A percentile compares a stretch with the other conserved stretches of the same genome.
Evolutionary conservation across 768 basidiomycete species (phyloP).

Genomic region (Trametes cubensis): DNA sequence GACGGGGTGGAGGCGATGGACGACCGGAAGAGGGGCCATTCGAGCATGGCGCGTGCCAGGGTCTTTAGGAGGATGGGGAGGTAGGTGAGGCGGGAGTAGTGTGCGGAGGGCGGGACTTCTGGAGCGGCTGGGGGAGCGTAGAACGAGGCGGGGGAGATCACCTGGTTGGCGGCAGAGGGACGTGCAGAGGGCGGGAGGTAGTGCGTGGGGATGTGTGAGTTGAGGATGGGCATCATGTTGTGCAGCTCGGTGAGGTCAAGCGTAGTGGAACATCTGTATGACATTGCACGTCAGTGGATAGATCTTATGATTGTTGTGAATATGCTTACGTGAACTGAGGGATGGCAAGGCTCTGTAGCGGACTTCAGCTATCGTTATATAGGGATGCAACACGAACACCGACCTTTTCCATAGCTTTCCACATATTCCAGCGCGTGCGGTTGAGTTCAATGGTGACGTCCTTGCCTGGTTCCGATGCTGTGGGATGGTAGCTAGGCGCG

Average conservation of each 20-base stretch:
- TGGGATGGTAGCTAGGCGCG: slow-evolving; percentile 5
- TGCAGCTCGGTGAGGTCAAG: slow-evolving; percentile 76
- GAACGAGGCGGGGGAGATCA: slow-evolving; percentile 45
- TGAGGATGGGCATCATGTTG: slow-evolving; percentile 62
- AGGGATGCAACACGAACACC: slow-evolving; percentile 3
- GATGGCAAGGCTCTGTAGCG: slow-evolving; percentile 72
- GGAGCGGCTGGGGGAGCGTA: slow-evolving; percentile 44
- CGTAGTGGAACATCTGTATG: slow-evolving; percentile 65
- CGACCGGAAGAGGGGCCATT: slow-evolving; percentile 83
- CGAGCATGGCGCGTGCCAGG: slow-evolving; percentile 75
- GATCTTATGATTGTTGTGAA: neutral
- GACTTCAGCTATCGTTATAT: neutral
- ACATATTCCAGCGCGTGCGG: slow-evolving; percentile 82
- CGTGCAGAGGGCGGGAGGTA: slow-evolving; percentile 48
- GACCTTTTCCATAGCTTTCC: slow-evolving; percentile 87
- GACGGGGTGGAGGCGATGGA: slow-evolving; percentile 55
- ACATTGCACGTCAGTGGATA: slow-evolving; percentile 5
- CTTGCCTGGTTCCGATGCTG: slow-evolving; percentile 26
- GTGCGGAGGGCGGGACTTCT: slow-evolving; percentile 51
- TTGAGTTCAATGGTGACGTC: slow-evolving; percentile 73
- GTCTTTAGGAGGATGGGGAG: slow-evolving; percentile 85
- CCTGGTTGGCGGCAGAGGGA: slow-evolving; percentile 38
- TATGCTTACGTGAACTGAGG: slow-evolving; percentile 75
- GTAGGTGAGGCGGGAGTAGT: slow-evolving; percentile 72
- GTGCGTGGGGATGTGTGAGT: slow-evolving; percentile 67